phyloP scores from a whole-genome alignment of 2,329 filamentous ascomycete species.

The Leptographium galeiforme region DNA sequence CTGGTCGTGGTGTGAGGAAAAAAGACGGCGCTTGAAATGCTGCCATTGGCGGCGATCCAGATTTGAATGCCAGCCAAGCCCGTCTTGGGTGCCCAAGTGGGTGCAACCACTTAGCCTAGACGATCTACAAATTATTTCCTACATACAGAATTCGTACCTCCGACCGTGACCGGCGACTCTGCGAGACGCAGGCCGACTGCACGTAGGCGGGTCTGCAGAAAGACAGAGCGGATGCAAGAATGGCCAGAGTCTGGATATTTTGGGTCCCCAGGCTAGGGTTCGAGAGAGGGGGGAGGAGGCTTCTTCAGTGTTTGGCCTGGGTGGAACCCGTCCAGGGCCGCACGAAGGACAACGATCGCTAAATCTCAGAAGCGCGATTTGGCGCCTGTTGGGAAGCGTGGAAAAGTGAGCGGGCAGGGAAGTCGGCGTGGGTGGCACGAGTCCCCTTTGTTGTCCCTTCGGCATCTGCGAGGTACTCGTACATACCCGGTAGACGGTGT shows the following conservation, averaged over 20 bases:
- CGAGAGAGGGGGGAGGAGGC: neutral
- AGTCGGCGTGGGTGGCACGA: no score
- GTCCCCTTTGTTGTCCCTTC: no score
- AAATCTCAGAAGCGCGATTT: neutral
- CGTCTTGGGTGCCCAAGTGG: neutral
- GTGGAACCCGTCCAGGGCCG: neutral
- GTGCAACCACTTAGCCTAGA: neutral
- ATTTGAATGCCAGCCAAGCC: neutral
- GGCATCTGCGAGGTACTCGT: no score
- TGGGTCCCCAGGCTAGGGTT: neutral
- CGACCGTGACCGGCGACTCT: no score
- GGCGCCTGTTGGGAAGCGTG: neutral
- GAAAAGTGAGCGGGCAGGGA: no score
- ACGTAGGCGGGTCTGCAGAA: neutral
- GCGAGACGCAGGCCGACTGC: no score
- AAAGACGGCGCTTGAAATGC: neutral
- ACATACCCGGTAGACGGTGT: no score
- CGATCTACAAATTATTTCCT: neutral
- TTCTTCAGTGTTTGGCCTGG: neutral
- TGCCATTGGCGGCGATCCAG: slow-evolving; percentile 8
- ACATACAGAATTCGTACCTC: no score
- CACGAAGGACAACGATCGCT: neutral
- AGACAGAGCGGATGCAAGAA: neutral
- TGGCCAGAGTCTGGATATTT: neutral
- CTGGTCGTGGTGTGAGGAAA: neutral